Percentiles rank a stretch among this genome's conserved stretches.
phyloP scores from a whole-genome alignment of 1,139 yeast species.

The Candida buenavistaensis region DNA sequence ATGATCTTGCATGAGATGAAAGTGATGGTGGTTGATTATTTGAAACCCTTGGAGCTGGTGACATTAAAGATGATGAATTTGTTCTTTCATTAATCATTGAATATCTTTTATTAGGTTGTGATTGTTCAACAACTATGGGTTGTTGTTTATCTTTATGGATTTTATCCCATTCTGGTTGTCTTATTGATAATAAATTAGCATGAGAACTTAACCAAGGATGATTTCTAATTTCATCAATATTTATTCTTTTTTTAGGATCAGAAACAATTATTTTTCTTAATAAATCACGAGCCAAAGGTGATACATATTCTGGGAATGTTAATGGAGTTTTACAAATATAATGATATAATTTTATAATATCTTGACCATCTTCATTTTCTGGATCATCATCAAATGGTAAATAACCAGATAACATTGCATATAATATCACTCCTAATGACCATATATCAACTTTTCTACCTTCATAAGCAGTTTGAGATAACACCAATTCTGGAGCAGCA shows the following conservation, averaged over 20 bases:
- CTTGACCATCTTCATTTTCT: constrained; percentile 93
- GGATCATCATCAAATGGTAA: constrained; percentile 98
- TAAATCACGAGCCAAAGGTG: constrained; percentile 89
- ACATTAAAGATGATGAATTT: constrained; percentile 35
- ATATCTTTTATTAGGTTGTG: constrained; percentile 34
- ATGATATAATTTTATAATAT: constrained; percentile 85
- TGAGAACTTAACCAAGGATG: constrained; percentile 90
- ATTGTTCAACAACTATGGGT: constrained; percentile 13
- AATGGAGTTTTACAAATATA: constrained; percentile 89
- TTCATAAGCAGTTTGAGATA: constrained; percentile 82
- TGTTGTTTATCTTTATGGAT: constrained; percentile 37
- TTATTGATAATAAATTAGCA: constrained; percentile 74
- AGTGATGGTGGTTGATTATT: constrained; percentile 8
- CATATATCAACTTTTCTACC: constrained; percentile 96
- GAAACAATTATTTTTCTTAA: constrained; percentile 81
- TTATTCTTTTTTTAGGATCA: constrained; percentile 78
- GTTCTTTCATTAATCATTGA: constrained; percentile 49
- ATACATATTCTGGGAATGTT: constrained; percentile 93
- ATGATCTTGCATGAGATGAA: constrained; percentile 38
- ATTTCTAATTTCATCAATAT: constrained; percentile 64
- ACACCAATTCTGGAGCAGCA: constrained; percentile 96
- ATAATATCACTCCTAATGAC: constrained; percentile 94
- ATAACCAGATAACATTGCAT: constrained; percentile 97
- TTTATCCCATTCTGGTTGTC: constrained; percentile 90
- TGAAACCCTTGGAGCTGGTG: constrained; percentile 16